Conservation (phyloP, 139 green algal genomes). For the Chloropicon primus region DNA sequence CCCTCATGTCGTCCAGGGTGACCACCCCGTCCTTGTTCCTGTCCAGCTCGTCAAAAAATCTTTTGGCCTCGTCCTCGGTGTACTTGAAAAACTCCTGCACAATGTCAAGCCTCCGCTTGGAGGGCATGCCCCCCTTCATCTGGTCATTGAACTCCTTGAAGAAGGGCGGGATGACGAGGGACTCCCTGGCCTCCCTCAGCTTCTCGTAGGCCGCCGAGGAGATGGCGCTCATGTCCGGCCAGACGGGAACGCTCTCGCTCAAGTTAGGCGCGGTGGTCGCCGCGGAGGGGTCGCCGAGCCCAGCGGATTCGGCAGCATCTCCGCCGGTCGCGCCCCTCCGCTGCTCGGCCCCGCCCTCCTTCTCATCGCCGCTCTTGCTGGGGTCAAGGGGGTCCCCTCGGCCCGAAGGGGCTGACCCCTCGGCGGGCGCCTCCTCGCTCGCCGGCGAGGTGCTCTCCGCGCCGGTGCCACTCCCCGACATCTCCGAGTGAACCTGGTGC, state of each 20-base stretch:
- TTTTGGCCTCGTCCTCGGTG: constrained; percentile 28
- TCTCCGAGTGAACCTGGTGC: neutral
- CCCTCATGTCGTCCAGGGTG: constrained; percentile 37
- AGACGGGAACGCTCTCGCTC: neutral
- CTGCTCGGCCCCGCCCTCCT: no score
- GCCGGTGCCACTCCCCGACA: neutral
- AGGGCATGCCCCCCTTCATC: constrained; percentile 7
- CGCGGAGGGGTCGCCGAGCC: neutral
- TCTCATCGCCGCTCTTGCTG: no score
- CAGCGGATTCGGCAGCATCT: neutral
- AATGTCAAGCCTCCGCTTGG: constrained; percentile 25
- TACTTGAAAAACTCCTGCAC: constrained; percentile 43
- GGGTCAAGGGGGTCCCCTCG: no score
- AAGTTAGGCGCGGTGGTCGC: neutral
- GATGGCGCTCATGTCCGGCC: neutral
- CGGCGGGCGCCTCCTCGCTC: neutral
- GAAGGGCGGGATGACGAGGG: neutral
- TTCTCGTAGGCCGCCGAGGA: neutral
- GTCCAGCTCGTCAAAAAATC: constrained; percentile 48
- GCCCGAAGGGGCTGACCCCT: no score
- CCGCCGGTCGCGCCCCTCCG: no score
- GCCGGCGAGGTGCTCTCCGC: neutral
- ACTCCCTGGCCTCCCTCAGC: neutral
- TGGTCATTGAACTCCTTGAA: neutral
- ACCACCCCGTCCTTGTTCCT: constrained; percentile 32